Evolutionary conservation across 179 eudicot species (phyloP).

Genomic region (Spinacia oleracea): DNA sequence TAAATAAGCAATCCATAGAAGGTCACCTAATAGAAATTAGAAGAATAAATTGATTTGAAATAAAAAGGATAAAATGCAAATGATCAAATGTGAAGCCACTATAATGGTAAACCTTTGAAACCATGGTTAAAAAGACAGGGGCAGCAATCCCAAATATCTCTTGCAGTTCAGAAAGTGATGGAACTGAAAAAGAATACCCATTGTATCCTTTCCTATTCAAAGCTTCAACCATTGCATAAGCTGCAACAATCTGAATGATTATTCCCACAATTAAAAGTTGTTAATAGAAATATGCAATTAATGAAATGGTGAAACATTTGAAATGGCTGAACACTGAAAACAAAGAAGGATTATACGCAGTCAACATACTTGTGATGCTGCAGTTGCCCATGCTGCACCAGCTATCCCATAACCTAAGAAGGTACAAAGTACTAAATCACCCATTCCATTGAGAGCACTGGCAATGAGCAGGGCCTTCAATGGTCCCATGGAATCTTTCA

Average conservation of each 20-base stretch:
- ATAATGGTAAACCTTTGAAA: slow-evolving; percentile 64
- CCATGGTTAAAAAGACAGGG: slow-evolving; percentile 89
- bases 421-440: slow-evolving; percentile 69
- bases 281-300: background rate
- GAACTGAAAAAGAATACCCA: slow-evolving; percentile 65
- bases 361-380: slow-evolving; percentile 72
- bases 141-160: slow-evolving; percentile 75
- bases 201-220: slow-evolving; percentile 83
- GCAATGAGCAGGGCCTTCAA: slow-evolving; percentile 92
- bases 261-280: slow-evolving; percentile 1
- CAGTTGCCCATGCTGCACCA: slow-evolving; percentile 99
- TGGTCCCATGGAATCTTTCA: slow-evolving; percentile 98
- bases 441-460: slow-evolving; percentile 70
- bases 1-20: slow-evolving; percentile 42
- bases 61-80: background rate
- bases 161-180: slow-evolving; percentile 66
- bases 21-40: slow-evolving; percentile 33
- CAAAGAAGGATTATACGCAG: slow-evolving; percentile 1
- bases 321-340: background rate
- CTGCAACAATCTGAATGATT: slow-evolving; percentile 74
- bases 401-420: slow-evolving; percentile 82
- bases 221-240: slow-evolving; percentile 71
- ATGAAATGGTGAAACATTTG: background rate
- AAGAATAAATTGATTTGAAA: background rate
- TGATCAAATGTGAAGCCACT: slow-evolving; percentile 1